Percentiles rank a stretch among this genome's conserved stretches.
Conservation (phyloP, 768 basidiomycete genomes). For the Lyophyllum decastes region DNA sequence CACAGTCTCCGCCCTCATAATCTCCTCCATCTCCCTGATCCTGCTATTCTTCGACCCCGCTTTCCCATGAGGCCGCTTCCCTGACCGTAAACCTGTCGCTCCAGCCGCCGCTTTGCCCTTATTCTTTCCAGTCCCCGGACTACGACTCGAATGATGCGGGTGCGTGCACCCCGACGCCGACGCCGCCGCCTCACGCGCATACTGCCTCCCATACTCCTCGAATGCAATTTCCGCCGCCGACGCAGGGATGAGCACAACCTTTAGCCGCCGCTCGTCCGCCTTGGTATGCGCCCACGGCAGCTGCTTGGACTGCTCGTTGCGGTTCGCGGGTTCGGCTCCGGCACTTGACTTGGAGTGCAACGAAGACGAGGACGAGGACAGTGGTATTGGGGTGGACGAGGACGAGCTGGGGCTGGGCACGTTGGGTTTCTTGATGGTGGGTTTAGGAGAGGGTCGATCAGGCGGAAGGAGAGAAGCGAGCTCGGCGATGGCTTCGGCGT, state of each 20-base stretch:
- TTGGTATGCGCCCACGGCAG: constrained; percentile 54
- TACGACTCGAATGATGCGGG: not conserved
- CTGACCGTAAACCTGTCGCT: not conserved
- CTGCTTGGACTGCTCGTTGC: constrained; percentile 43
- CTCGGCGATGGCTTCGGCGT: constrained; percentile 61
- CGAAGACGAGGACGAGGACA: constrained; percentile 20
- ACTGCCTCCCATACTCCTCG: constrained; percentile 12
- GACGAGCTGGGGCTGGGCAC: constrained; percentile 10
- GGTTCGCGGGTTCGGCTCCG: constrained; percentile 8
- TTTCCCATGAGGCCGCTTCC: constrained; percentile 29
- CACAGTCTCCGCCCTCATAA: constrained; percentile 45
- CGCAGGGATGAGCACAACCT: constrained; percentile 48
- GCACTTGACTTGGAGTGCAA: constrained; percentile 12
- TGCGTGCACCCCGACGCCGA: not conserved
- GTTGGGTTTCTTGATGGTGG: not conserved
- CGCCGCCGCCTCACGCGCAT: constrained; percentile 3
- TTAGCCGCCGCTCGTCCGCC: constrained; percentile 55
- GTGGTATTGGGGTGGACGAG: constrained; percentile 25
- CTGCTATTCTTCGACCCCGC: constrained; percentile 29
- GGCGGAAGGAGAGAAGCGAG: constrained; percentile 42
- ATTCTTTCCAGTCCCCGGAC: not conserved
- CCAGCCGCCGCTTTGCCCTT: constrained; percentile 21
- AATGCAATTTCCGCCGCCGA: constrained; percentile 30
- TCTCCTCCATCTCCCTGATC: constrained; percentile 27
- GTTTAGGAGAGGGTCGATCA: constrained; percentile 1